phyloP scores from a whole-genome alignment of 2,329 filamentous ascomycete species.

The Hypoxylon sp. region DNA sequence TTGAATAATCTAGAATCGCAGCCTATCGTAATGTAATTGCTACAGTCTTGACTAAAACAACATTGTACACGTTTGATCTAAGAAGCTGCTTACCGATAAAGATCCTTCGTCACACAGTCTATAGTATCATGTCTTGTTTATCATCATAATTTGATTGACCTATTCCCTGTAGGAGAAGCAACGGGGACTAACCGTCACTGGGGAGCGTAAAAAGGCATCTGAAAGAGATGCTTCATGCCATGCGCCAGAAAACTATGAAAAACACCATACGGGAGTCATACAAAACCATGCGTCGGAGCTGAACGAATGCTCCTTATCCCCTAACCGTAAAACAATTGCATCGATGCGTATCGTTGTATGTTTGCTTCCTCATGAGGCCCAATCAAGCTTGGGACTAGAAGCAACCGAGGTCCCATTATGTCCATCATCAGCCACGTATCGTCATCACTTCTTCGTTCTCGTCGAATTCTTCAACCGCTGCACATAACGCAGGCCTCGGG shows the following conservation, averaged over 20 bases:
- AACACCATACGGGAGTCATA: constrained; percentile 12
- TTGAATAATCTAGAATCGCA: too few relatives aligned
- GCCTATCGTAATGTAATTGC: too few relatives aligned
- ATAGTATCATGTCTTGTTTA: neutral
- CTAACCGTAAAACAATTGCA: constrained; percentile 24
- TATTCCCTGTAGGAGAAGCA: constrained; percentile 17
- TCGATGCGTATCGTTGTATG: constrained; percentile 22
- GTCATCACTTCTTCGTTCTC: constrained; percentile 41
- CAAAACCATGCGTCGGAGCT: constrained; percentile 22
- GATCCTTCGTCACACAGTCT: neutral
- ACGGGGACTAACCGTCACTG: constrained; percentile 6
- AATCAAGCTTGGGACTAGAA: constrained; percentile 1
- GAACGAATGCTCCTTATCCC: constrained; percentile 20
- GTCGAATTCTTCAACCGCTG: constrained; percentile 77
- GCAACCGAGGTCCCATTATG: constrained; percentile 34
- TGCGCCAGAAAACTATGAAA: constrained; percentile 16
- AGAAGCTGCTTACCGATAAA: too few relatives aligned
- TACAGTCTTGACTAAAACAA: too few relatives aligned
- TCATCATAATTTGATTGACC: constrained; percentile 34
- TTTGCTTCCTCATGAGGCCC: constrained; percentile 10
- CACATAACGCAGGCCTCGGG: constrained; percentile 97
- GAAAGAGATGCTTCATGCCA: neutral
- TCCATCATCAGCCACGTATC: constrained; percentile 44
- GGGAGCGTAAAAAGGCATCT: constrained; percentile 9
- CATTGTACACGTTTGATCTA: too few relatives aligned